Evolutionary conservation across 1,139 yeast genomes (phyloP), one percentile per base, ranked within the genome.

Genomic region (Torulaspora globosa): DNA sequence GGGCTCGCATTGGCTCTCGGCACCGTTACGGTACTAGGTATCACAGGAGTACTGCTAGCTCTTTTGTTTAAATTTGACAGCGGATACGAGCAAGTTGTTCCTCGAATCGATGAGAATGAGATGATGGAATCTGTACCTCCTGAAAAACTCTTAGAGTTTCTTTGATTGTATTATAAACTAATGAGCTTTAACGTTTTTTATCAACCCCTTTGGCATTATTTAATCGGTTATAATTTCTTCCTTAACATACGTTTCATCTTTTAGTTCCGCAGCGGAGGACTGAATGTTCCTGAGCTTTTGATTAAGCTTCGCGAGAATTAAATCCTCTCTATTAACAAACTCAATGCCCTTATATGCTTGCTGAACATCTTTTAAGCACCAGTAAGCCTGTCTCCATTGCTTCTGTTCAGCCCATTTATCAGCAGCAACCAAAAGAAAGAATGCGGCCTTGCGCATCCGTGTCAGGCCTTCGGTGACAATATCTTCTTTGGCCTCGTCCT

Each of bases 1-100:
- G 84, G 96, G 0, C 74, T 89, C 47, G 97, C 97, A 0, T 77
- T 92, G 60, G 90, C 97, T 0, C 66, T 92, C 34, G 96, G 92
- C 1, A 79, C 96, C 2, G 78, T 90, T 39, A 71, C 82, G 9
- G 62, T 86, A 1, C 65, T 90, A 43, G 84, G 92, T 23, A 69
- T 79, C 23, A 63, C 80, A 36, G 89, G 85, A 75, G 60, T 70
- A 72, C 39, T 71, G 75, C 39, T 76, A 62, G 70, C 70, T 73
- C 68, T 62, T 70, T 56, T 68, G 65, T 71, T 72, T 58, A 69
- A 66, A 68, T 68, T 57, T 46, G 43, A 63, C 53, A 39, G 48
- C 47, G 52, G 61, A 16, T 49, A 56, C 35, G 56, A 54, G 39
- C 51, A 59, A 11, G 46, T 57, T 4, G 53, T 63, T 36, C 70